A percentile compares a stretch with the other conserved stretches of the same genome.
Evolutionary conservation across 139 green algal species (phyloP).

Genomic region (Ulvella scutata): DNA sequence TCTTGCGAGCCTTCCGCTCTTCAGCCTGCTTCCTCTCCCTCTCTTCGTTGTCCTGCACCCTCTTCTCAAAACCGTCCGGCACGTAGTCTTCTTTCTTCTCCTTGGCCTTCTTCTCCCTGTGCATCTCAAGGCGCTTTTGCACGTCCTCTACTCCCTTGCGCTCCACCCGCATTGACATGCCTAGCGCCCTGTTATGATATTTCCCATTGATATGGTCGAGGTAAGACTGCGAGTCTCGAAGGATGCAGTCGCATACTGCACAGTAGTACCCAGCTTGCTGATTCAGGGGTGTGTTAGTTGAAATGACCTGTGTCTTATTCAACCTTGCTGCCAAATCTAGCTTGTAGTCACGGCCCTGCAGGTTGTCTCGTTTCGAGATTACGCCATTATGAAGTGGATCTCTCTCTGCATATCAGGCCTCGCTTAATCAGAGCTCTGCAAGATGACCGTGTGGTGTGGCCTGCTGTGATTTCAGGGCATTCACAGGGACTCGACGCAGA

Average conservation of each 20-base stretch:
- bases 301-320: constrained; percentile 61
- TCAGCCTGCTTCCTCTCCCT: constrained; percentile 21
- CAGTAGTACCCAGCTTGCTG: constrained; percentile 90
- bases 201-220: constrained; percentile 98
- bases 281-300: constrained; percentile 53
- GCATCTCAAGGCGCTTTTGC: constrained; percentile 12
- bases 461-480: background rate
- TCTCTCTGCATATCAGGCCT: constrained; percentile 37
- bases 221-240: constrained; percentile 83
- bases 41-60: constrained; percentile 36
- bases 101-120: constrained; percentile 17
- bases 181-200: constrained; percentile 83
- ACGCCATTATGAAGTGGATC: constrained; percentile 47
- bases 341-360: constrained; percentile 57
- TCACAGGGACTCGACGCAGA: constrained; percentile 2
- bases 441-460: background rate
- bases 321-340: constrained; percentile 61
- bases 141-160: constrained; percentile 71
- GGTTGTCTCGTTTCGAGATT: constrained; percentile 60
- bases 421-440: background rate
- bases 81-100: constrained; percentile 21
- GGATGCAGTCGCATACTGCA: constrained; percentile 85
- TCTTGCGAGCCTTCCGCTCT: constrained; percentile 6
- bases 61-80: constrained; percentile 36
- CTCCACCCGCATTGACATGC: constrained; percentile 92